Base-by-base conservation (phyloP, 306 rosid genomes). In the Cucumis hystrix region DNA sequence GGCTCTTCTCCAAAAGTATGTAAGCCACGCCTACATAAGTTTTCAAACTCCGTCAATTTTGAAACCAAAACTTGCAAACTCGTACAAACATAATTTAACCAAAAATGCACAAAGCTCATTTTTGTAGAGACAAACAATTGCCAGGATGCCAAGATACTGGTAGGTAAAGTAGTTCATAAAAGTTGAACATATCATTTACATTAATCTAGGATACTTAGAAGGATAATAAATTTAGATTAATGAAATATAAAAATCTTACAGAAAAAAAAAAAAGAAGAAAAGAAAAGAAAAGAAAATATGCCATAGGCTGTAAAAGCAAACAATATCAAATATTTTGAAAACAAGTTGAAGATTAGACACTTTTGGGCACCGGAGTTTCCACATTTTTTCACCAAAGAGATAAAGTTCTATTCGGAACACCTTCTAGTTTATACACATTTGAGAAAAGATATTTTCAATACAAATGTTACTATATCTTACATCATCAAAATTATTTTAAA, bases 1-100 rank as follows among this genome's bases (percentile, higher is more conserved):
- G 49, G 99, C 99, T 89, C 99, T 96, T 85, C 98, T 87, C 99
- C 99, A 96, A 76, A 92, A 88, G 88, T 96, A 96, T 43, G 88
- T 87, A 69, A 93, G 85, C 98, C 98, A 93, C 15, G 98, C 88
- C 97, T 93, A 82, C 64, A 52, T 15, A 78, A 16, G 43, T 33
- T 20, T 77, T 77, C 43, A 15, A 45, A 21, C 45, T 78, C 51
- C 14, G 6, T 28, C 58, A 51, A 37, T 21, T 20, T 66, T 21
- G 4, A 65, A 65, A 37, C 58, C 10, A 17, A 76, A 35, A 64
- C 21, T 41, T 59, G 55, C 18, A 54, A 63, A 81, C 43, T 56
- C 78, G 16, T 49, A 41, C 76, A 72, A 51, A 72, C 60, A 28
- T 47, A 10, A 71, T 49, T 28, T 51, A 28, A 28, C 43, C 9